Base-by-base conservation (phyloP, 345 rosid species). In the Nasturtium officinale region DNA sequence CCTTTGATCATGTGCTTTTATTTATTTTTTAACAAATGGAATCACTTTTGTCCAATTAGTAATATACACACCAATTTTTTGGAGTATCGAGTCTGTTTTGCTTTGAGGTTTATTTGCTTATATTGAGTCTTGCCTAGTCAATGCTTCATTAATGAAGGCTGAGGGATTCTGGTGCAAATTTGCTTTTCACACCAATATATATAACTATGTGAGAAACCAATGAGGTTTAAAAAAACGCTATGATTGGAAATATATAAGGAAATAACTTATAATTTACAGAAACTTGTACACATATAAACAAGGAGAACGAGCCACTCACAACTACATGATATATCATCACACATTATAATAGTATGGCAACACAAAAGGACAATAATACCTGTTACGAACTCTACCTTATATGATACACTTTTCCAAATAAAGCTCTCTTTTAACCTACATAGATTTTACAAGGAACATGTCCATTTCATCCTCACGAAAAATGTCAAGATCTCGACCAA, bases 401-500 rank as follows among this genome's bases (percentile, higher is more conserved):
- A 26, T 69, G 16, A 52, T 60, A 75, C 73, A 75, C 28, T 59
- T 75, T 75, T 11, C 47, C 37, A 67, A 40, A 48, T 58, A 74
- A 38, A 66, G 3, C 45, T 74, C 48, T 29, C 32, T 61, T 30
- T 61, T 13, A 57, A 29, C 61, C 60, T 64, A 63, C 67, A 21
- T 23, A 56, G 72, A 77, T 57, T 64, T 71, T 64, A 77, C 67
- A 65, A 70, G 60, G 61, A 77, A 71, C 67, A 77, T 56, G 18
- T 77, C 80, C 72, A 48, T 71, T 48, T 47, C 61, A 50, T 71
- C 62, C 30, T 63, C 54, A 51, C 18, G 38, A 17, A 25, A 32
- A 62, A 15, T 37, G 59, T 67, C 74, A 61, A 51, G 68, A 60
- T 80, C 68, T 20, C 71, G 73, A 7, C 81, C 50, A 45, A 83